Evolutionary conservation across 495 filamentous ascomycete genomes (phyloP), one percentile per base, ranked within the genome.

Genomic region (Penicillium psychrofluorescens): DNA sequence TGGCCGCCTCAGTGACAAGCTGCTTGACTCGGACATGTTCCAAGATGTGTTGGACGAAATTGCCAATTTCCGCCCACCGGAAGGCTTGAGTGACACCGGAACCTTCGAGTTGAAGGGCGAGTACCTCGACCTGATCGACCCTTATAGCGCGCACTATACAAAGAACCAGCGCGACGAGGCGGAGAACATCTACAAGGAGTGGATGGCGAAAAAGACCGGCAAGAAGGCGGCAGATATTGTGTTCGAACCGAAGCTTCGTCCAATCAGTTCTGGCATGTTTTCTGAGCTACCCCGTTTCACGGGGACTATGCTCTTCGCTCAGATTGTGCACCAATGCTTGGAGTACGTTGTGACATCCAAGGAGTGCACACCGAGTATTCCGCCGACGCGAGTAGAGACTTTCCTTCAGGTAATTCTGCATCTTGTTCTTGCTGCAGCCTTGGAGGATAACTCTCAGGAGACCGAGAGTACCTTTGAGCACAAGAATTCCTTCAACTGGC

Each of bases 141-240:
- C 92, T 5, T 99, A 96, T 56, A 88, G 88, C 53, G 83, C 89
- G 11, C 87, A 96, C 51, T 99, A 92, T 66, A 90, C 79, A 49
- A 94, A 95, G 62, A 97, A 97, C 59, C 94, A 97, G 62, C 84
- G 92, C 22, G 92, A 99, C 54, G 92, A 99, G 58, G 86, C 90
- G 0, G 92, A 99, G 67, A 83, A 74, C 43, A 84, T 86, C 12
- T 95, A 90, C 63, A 85, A 80, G 44, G 83, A 82, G 40, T 84
- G 87, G 75, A 79, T 90, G 68, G 84, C 88, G 8, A 91, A 94
- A 67, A 86, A 85, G 67, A 89, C 84, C 0, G 90, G 92, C 2
- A 86, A 87, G 54, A 72, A 82, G 35, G 68, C 76, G 7, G 76
- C 83, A 11, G 91, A 99, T 35, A 81, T 96, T 49, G 90, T 96